Evolutionary conservation across 371 early-diverging fungal genomes (phyloP).

Genomic region (Paraphysoderma sedebokerense): DNA sequence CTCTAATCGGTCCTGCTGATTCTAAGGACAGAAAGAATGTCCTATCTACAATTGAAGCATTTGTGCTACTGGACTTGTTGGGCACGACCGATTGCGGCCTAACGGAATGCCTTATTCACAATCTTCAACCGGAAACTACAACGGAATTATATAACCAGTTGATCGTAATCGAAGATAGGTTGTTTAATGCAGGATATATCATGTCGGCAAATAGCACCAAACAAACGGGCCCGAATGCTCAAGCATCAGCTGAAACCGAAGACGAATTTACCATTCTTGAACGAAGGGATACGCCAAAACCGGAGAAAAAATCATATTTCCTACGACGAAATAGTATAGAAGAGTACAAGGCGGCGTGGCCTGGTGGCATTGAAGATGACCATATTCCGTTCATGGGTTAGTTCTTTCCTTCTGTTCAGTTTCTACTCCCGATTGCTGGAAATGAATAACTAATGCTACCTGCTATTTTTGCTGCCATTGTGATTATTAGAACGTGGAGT

Average conservation of each 20-base stretch:
- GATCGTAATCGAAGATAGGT: conserved; percentile 12
- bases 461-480: no score
- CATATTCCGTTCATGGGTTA: conserved; percentile 90
- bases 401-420: no score
- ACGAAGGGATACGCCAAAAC: not conserved
- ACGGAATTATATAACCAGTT: conserved; percentile 12
- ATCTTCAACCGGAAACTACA: conserved; percentile 12
- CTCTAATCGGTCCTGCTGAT: not conserved
- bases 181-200: no score
- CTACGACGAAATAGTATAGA: conserved; percentile 3
- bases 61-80: conserved; percentile 75
- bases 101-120: conserved; percentile 8
- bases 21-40: not conserved
- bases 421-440: no score
- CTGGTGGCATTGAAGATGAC: conserved; percentile 73
- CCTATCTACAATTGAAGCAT: conserved; percentile 55
- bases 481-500: conserved; percentile 52
- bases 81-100: conserved; percentile 40
- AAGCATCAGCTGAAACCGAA: not conserved
- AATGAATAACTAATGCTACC: no score
- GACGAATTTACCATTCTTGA: not conserved
- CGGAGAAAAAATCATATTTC: not conserved
- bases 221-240: no score
- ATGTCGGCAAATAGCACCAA: no score
- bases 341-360: not conserved